These are phyloP conservation scores for Cyberlindnera lachancei DNA, from an alignment of 805 yeast genomes.

Conservation along the genomic window DNA sequence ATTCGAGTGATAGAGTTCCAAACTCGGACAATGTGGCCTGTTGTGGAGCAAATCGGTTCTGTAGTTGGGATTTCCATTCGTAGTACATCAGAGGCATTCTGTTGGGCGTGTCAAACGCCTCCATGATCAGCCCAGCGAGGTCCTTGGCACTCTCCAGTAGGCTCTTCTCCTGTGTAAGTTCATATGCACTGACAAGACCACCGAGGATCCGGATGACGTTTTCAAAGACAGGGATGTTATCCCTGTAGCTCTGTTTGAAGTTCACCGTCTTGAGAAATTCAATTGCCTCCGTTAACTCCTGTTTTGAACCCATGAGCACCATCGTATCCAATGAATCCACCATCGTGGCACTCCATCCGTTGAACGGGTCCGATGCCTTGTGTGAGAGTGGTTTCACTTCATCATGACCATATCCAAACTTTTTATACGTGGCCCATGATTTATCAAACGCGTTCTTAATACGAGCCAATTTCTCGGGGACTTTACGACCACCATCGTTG, in stretches of 20 bases:
- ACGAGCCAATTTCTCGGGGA: constrained; percentile 20
- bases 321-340: constrained; percentile 48
- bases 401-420: constrained; percentile 38
- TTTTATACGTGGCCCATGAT: constrained; percentile 39
- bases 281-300: constrained; percentile 33
- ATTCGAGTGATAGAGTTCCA: constrained; percentile 44
- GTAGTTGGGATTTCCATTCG: constrained; percentile 31
- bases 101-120: constrained; percentile 54
- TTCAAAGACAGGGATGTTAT: constrained; percentile 41
- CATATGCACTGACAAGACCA: constrained; percentile 46
- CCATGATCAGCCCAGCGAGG: constrained; percentile 40
- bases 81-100: constrained; percentile 42
- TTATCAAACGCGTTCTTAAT: constrained; percentile 31
- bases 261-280: constrained; percentile 29
- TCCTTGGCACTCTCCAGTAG: constrained; percentile 35
- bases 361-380: constrained; percentile 30
- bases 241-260: constrained; percentile 32
- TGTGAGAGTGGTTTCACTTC: constrained; percentile 35
- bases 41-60: constrained; percentile 31
- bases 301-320: constrained; percentile 34
- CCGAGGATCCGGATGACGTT: constrained; percentile 46
- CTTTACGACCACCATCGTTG: constrained; percentile 23
- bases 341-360: constrained; percentile 44
- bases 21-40: constrained; percentile 36
- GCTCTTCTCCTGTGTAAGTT: constrained; percentile 31